These are phyloP conservation scores for Nicotiana noctiflora DNA, from an alignment of 257 asterid species.

Conservation along the genomic window DNA sequence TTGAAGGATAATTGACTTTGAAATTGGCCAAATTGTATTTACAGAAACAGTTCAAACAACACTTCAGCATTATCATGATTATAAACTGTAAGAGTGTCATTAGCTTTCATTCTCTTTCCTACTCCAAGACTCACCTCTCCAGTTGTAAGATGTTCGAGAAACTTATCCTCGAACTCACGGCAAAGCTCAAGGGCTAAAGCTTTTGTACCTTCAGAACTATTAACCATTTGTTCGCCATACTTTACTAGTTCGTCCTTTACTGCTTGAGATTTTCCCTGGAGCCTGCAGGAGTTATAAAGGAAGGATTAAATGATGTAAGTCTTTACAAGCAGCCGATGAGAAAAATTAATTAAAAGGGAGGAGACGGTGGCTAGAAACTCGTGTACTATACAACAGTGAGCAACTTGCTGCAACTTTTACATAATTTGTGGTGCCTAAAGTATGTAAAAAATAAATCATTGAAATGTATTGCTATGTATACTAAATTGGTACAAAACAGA, in stretches of 20 bases:
- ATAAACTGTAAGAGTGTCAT: background rate
- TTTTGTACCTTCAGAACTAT: constrained; percentile 85
- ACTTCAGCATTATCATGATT: background rate
- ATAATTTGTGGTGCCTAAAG: constrained; percentile 1
- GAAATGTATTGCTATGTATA: background rate
- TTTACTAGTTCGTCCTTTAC: constrained; percentile 85
- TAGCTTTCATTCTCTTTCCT: constrained; percentile 1
- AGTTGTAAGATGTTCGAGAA: constrained; percentile 86
- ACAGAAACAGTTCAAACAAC: background rate
- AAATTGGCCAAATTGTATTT: background rate
- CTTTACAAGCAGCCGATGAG: background rate
- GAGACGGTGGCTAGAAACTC: background rate
- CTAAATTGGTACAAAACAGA: background rate
- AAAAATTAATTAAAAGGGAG: background rate
- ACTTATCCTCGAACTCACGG: constrained; percentile 98
- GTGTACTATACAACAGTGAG: background rate
- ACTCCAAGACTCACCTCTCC: constrained; percentile 65
- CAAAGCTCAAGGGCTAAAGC: constrained; percentile 98
- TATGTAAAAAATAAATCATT: background rate
- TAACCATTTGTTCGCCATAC: constrained; percentile 91
- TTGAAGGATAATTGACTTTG: background rate
- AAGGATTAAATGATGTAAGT: background rate
- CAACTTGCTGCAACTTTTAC: background rate
- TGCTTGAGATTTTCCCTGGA: constrained; percentile 89
- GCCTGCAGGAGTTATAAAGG: constrained; percentile 47